Conservation (phyloP, 163 green algal genomes). For the Coccomyxa subellipsoidea region DNA sequence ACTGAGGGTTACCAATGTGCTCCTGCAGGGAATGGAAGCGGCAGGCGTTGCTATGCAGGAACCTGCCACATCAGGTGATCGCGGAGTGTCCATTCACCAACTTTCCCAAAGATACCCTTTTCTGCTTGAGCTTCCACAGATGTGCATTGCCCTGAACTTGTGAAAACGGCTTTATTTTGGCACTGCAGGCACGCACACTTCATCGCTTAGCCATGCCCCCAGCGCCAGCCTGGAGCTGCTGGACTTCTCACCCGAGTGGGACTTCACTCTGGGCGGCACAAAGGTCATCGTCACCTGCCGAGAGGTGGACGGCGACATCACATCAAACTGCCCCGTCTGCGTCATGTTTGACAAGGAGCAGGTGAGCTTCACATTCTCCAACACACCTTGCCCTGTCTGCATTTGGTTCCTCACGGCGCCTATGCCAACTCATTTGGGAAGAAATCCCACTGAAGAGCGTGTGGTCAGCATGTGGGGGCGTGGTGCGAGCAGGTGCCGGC, state of each 20-base stretch:
- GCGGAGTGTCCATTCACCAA: background rate
- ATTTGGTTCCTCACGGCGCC: too few relatives aligned
- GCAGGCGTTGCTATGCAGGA: background rate
- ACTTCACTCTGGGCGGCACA: conserved; percentile 10
- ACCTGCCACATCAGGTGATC: background rate
- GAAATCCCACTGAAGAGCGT: too few relatives aligned
- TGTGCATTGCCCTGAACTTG: background rate
- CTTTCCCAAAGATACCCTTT: background rate
- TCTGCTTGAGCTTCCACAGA: too few relatives aligned
- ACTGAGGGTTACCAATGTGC: too few relatives aligned
- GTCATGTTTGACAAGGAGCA: conserved; percentile 7
- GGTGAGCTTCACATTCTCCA: too few relatives aligned
- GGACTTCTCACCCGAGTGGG: conserved; percentile 22
- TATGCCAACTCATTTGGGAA: too few relatives aligned
- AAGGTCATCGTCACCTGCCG: conserved; percentile 20
- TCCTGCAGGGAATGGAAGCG: background rate
- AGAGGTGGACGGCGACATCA: background rate
- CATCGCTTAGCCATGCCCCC: background rate
- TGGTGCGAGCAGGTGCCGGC: conserved; percentile 12
- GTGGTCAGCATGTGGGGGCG: background rate
- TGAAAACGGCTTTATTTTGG: background rate
- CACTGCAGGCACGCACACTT: background rate
- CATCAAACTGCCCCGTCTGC: background rate
- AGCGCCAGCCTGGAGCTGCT: background rate
- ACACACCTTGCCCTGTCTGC: too few relatives aligned